phyloP scores from a whole-genome alignment of 495 filamentous ascomycete genomes.

The Aspergillus saccharolyticus region DNA sequence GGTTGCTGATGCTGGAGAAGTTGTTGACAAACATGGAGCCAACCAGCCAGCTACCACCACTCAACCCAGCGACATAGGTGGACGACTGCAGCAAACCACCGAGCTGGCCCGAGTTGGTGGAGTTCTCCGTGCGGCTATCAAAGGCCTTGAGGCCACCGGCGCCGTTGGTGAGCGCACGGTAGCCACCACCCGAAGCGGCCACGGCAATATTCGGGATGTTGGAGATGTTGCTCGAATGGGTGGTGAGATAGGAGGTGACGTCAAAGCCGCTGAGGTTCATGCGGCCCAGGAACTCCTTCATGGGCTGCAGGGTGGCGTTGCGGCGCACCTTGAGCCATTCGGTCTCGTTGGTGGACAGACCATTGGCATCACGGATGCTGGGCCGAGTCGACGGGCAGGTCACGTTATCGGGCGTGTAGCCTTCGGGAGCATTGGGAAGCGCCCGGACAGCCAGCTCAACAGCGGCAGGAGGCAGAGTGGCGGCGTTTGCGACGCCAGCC shows the following conservation, averaged over 20 bases:
- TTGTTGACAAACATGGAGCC: constrained; percentile 85
- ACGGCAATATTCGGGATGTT: constrained; percentile 57
- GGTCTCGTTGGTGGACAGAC: constrained; percentile 59
- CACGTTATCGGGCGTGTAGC: constrained; percentile 33
- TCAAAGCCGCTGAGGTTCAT: constrained; percentile 71
- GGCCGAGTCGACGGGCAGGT: constrained; percentile 39
- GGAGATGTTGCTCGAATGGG: constrained; percentile 47
- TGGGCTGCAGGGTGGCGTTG: constrained; percentile 54
- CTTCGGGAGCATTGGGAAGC: constrained; percentile 36
- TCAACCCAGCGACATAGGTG: constrained; percentile 80
- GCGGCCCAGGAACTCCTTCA: constrained; percentile 63
- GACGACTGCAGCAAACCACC: constrained; percentile 76
- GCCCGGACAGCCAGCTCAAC: constrained; percentile 13
- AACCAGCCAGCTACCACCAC: constrained; percentile 86
- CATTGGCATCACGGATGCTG: constrained; percentile 44
- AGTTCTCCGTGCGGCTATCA: constrained; percentile 63
- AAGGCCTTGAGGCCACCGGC: constrained; percentile 78
- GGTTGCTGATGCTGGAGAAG: constrained; percentile 62
- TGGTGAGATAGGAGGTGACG: constrained; percentile 61
- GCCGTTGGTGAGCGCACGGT: constrained; percentile 77
- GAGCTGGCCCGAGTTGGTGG: constrained; percentile 61
- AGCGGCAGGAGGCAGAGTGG: not conserved
- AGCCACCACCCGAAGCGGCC: constrained; percentile 61
- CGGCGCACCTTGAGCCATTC: constrained; percentile 56
- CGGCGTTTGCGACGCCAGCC: constrained; percentile 9